A percentile compares a stretch with the other conserved stretches of the same genome.
Evolutionary conservation across 129 eudicot species (phyloP).

Genomic region (Flaveria linearis): DNA sequence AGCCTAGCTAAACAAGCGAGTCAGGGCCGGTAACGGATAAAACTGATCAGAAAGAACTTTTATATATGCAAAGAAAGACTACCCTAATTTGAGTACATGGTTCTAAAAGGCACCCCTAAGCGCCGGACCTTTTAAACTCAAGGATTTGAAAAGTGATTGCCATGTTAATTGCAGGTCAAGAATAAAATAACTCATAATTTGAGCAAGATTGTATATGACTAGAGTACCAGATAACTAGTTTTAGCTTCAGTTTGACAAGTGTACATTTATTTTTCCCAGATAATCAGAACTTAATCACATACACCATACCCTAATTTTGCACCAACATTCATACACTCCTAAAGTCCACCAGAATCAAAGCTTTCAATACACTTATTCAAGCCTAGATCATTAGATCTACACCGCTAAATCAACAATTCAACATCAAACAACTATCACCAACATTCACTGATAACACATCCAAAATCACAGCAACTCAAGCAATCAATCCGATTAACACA

Average conservation of each 20-base stretch:
- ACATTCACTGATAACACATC: too few species aligned
- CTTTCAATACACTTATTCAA: constrained; percentile 14
- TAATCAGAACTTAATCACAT: constrained; percentile 2
- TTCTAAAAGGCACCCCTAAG: too few species aligned
- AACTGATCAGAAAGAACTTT: not conserved
- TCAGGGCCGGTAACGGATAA: too few species aligned
- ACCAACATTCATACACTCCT: constrained; percentile 3
- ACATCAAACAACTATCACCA: too few species aligned
- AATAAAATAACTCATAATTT: not conserved
- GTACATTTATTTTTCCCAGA: too few species aligned
- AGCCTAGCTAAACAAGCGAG: too few species aligned
- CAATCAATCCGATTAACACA: too few species aligned
- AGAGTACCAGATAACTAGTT: too few species aligned
- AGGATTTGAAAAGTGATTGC: constrained; percentile 10
- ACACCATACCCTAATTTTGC: constrained; percentile 12
- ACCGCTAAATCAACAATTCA: not conserved
- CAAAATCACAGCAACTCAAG: too few species aligned
- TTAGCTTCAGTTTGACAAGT: too few species aligned
- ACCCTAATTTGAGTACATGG: not conserved
- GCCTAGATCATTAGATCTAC: constrained; percentile 28
- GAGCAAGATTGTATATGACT: too few species aligned
- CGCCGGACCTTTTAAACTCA: too few species aligned
- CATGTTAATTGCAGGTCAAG: not conserved
- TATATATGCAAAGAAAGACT: not conserved
- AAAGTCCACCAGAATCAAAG: not conserved